phyloP scores from a whole-genome alignment of 768 basidiomycete genomes.

The Exsudoporus frostii region DNA sequence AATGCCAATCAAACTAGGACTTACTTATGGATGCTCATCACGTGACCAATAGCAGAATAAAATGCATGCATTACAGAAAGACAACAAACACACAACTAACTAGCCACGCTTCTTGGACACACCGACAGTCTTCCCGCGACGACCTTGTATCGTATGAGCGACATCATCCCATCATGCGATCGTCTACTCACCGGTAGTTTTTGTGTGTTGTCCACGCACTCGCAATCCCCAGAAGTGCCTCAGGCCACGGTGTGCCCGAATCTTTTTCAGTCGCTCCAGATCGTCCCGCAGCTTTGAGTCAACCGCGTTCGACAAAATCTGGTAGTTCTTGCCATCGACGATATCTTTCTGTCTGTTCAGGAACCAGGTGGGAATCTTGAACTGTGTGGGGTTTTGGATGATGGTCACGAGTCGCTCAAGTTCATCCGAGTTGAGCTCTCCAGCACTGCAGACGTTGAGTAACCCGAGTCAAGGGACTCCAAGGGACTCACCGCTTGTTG shows the following conservation, averaged over 20 bases:
- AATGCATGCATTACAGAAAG: slow-evolving; percentile 4
- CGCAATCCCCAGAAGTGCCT: slow-evolving; percentile 93
- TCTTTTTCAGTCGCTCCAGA: slow-evolving; percentile 98
- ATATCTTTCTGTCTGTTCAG: slow-evolving; percentile 99
- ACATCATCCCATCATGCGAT: neutral
- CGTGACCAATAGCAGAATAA: slow-evolving; percentile 13
- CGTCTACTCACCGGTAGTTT: slow-evolving; percentile 78
- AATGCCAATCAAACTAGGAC: neutral
- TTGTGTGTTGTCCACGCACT: slow-evolving; percentile 98
- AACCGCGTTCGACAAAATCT: slow-evolving; percentile 93
- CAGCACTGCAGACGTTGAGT: slow-evolving; percentile 60
- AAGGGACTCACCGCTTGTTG: slow-evolving; percentile 83
- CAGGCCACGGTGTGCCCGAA: slow-evolving; percentile 92
- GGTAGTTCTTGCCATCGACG: slow-evolving; percentile 93
- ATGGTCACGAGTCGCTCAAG: slow-evolving; percentile 98
- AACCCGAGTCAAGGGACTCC: neutral
- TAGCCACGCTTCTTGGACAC: slow-evolving; percentile 87
- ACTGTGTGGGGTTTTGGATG: slow-evolving; percentile 98
- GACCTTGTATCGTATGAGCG: slow-evolving; percentile 48
- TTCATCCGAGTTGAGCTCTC: slow-evolving; percentile 99
- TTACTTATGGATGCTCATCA: slow-evolving; percentile 3
- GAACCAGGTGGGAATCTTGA: slow-evolving; percentile 99
- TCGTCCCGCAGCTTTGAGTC: slow-evolving; percentile 99
- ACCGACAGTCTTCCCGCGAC: slow-evolving; percentile 94
- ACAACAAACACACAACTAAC: neutral